Base-by-base conservation (phyloP, 1,284 basidiomycete species). In the Microbotryomycetes sp. region DNA sequence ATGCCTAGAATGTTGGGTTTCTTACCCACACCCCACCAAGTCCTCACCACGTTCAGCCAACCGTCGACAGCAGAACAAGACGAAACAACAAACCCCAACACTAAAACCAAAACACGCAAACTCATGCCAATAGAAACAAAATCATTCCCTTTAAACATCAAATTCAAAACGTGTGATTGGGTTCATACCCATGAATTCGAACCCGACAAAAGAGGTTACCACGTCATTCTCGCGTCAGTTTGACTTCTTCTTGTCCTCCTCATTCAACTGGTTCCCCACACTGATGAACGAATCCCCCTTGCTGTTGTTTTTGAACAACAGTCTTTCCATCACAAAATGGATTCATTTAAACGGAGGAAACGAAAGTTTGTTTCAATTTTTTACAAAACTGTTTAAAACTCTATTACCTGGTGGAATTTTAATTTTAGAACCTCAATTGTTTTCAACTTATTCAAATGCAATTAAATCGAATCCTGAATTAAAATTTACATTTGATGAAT, bases 261-360 rank as follows among this genome's bases (percentile, higher is more conserved):
- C 54, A 3, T 23, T 32, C 25, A 54, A 5, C 47, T 3, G 12
- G 45, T 6, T 45, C 57, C 32, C 54, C 12, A 6, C 31, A 5
- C 30, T 36, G n/a, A 30, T 49, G n/a, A n/a, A n/a, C n/a, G n/a
- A n/a, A n/a, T n/a, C n/a, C 7, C 55, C 22, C n/a, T 14, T 14
- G 15, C 42, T n/a, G n/a, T 28, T 30, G 22, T 9, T 25, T 6
- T 19, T 12, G 12, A 19, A 12, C 32, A n/a, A 3, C 68, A 90
- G 88, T 1, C 84, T 91, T 64, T 91, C 88, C 0, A 77, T 91
- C 49, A 83, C 87, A 0, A 91, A 90, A 74, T 91, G 89, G 88
- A 87, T 91, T 28, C 88, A 91, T 74, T 77, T 91, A 3, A 85
- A 89, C 66, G 77, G 78, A 9, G 86, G 86, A 14, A 88, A 91